A percentile compares a stretch with the other conserved stretches of the same genome.
These are phyloP conservation scores for Davidsoniella neocaledoniae DNA, from an alignment of 2,329 filamentous ascomycete species.

Conservation along the genomic window DNA sequence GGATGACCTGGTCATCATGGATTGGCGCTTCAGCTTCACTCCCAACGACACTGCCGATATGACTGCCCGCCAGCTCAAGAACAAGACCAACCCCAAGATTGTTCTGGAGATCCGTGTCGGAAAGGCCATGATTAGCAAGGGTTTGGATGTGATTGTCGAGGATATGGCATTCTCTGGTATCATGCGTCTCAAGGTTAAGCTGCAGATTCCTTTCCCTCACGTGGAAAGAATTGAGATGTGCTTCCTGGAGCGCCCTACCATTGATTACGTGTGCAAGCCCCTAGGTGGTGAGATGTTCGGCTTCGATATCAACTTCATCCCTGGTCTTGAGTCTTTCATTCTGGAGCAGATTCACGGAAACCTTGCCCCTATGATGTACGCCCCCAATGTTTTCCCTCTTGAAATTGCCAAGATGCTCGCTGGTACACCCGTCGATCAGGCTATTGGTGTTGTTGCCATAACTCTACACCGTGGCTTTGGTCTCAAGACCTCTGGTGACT, in stretches of 20 bases:
- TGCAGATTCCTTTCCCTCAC: slow-evolving; percentile 89
- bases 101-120: slow-evolving; percentile 88
- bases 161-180: slow-evolving; percentile 92
- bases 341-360: slow-evolving; percentile 92
- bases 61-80: slow-evolving; percentile 75
- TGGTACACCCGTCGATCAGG: slow-evolving; percentile 84
- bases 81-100: slow-evolving; percentile 93
- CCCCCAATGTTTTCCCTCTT: slow-evolving; percentile 92
- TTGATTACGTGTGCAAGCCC: slow-evolving; percentile 97
- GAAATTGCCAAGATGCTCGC: slow-evolving; percentile 97
- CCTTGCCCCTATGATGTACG: slow-evolving; percentile 93
- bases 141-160: slow-evolving; percentile 91
- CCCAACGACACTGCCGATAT: slow-evolving; percentile 87
- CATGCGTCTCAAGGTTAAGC: slow-evolving; percentile 95
- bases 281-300: slow-evolving; percentile 88
- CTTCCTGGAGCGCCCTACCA: slow-evolving; percentile 73
- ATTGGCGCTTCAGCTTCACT: slow-evolving; percentile 99
- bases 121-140: slow-evolving; percentile 94
- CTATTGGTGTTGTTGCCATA: slow-evolving; percentile 82
- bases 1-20: slow-evolving; percentile 93
- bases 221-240: slow-evolving; percentile 90
- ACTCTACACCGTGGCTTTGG: slow-evolving; percentile 83
- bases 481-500: slow-evolving; percentile 89
- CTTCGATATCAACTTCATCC: slow-evolving; percentile 98
- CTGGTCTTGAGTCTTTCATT: slow-evolving; percentile 84